Evolutionary conservation across 805 yeast species (phyloP), one percentile per base, ranked within the genome.

Genomic region (Hanseniaspora pseudoguilliermondii): DNA sequence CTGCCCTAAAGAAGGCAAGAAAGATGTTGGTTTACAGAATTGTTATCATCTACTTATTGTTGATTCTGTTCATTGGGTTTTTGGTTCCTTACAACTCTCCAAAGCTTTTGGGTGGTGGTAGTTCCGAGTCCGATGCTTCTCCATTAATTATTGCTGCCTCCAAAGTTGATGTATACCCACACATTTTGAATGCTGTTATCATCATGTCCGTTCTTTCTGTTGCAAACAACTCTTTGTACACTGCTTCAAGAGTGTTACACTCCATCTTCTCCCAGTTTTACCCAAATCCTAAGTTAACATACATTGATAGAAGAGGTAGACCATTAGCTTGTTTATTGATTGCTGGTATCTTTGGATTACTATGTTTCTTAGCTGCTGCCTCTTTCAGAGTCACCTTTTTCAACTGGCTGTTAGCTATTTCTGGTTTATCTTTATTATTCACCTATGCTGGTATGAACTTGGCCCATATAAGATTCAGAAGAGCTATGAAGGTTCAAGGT

Each of bases 141-240:
- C 79, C 81, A 1, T 75, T 74, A 56, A 78, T 76, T 46, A 66
- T 77, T 58, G 80, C 57, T 29, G 49, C 54, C 27, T 77, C 27
- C 63, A 77, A 77, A 59, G 85, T 86, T 59, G 63, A 66, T 9
- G 90, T 80, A 0, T 71, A 87, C 59, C 89, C 89, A 40, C 84
- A 83, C 61, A 75, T 88, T 49, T 73, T 88, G 64, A 88, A 88
- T 66, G 91, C 83, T 2, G 81, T 86, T 66, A 83, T 88, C 61
- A 69, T 88, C 64, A 69, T 85, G 42, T 84, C 86, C 60, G 89
- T 86, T 57, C 78, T 86, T 65, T 84, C 91, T 11, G 95, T 95
- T 47, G 82, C 86, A 11, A 86, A 85, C 71, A 83, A 89, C 2
- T 89, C 83, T 69, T 73, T 86, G 64, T 84, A 84, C 69, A 81